Conservation (phyloP, 179 eudicot species). For the Drosera spatulata region DNA sequence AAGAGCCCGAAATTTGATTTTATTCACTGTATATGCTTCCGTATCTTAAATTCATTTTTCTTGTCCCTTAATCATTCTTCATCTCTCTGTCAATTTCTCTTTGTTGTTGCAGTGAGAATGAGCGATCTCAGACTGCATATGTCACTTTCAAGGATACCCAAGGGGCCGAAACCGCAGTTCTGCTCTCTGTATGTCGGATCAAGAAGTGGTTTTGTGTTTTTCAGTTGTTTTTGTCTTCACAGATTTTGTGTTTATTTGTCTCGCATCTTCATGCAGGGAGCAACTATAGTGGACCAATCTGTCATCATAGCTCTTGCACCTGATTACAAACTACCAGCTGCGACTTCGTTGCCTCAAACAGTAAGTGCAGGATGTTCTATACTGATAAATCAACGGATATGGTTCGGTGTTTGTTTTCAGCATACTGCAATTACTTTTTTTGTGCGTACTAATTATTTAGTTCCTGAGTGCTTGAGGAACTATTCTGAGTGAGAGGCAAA, state of each 20-base stretch:
- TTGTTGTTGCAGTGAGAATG: slow-evolving; percentile 42
- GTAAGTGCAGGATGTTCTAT: slow-evolving; percentile 23
- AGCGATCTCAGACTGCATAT: slow-evolving; percentile 55
- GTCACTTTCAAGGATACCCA: slow-evolving; percentile 81
- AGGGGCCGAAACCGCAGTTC: slow-evolving; percentile 87
- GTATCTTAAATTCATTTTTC: too few species aligned
- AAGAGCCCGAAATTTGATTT: too few species aligned
- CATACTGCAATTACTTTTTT: too few species aligned
- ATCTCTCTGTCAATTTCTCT: background rate
- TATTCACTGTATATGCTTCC: too few species aligned
- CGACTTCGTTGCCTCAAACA: slow-evolving; percentile 42
- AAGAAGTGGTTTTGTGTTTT: too few species aligned
- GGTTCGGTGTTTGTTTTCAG: too few species aligned
- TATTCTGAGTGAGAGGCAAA: slow-evolving; percentile 10
- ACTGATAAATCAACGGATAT: too few species aligned
- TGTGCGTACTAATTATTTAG: too few species aligned
- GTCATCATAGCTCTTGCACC: slow-evolving; percentile 55
- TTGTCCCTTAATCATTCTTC: too few species aligned
- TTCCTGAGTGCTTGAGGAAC: too few species aligned
- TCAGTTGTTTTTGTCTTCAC: background rate
- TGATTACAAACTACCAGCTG: slow-evolving; percentile 65
- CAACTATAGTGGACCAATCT: slow-evolving; percentile 63
- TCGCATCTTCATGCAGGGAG: slow-evolving; percentile 42
- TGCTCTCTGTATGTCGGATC: slow-evolving; percentile 47
- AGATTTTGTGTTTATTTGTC: background rate